Conservation (phyloP, 2,329 filamentous ascomycete species). For the Rugonectria rugulosa region DNA sequence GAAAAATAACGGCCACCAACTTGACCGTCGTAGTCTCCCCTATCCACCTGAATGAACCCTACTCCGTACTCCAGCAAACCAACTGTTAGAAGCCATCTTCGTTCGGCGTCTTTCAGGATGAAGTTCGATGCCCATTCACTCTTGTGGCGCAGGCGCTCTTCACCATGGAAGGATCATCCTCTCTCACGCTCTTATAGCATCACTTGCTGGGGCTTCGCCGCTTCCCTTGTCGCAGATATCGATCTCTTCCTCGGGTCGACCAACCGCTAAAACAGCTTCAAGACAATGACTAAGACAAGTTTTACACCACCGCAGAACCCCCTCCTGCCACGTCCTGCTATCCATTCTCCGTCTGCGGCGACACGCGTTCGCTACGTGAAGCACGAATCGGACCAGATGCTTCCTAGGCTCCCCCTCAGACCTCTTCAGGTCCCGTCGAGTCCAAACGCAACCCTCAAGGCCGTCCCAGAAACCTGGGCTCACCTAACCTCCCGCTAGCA, state of each 20-base stretch:
- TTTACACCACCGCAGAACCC: neutral
- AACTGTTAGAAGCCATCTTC: conserved; percentile 1
- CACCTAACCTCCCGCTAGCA: conserved; percentile 5
- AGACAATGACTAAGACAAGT: conserved; percentile 22
- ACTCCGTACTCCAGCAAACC: neutral
- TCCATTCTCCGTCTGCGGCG: neutral
- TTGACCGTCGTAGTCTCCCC: neutral
- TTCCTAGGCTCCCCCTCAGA: neutral
- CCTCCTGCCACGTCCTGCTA: neutral
- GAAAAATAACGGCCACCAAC: conserved; percentile 9
- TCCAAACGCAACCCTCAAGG: conserved; percentile 4
- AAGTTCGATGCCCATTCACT: too few species aligned
- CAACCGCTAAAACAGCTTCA: conserved; percentile 23
- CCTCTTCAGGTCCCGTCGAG: conserved; percentile 1
- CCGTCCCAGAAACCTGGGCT: conserved; percentile 32
- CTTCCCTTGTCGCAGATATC: conserved; percentile 20
- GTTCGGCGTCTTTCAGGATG: neutral
- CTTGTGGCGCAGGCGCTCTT: too few species aligned
- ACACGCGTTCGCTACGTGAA: conserved; percentile 17
- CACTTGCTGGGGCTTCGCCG: conserved; percentile 6
- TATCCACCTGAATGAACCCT: neutral
- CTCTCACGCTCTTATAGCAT: conserved; percentile 4
- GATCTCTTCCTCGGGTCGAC: conserved; percentile 13
- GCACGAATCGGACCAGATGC: conserved; percentile 12
- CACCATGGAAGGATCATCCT: neutral